These are phyloP conservation scores for Ramaria rubella DNA, from an alignment of 768 basidiomycete species.

Conservation along the genomic window DNA sequence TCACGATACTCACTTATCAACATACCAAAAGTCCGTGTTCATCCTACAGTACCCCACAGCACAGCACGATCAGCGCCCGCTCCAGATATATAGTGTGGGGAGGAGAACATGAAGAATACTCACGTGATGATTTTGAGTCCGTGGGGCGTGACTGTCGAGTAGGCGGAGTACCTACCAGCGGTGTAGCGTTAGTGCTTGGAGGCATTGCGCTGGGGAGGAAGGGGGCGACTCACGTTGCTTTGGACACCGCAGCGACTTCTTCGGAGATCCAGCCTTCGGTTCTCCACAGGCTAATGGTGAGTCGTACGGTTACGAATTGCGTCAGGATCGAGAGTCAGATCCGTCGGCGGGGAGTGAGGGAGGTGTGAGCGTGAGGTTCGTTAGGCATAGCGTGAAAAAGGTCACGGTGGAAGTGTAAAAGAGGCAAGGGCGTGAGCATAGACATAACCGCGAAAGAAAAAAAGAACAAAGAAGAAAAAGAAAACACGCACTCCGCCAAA, in stretches of 20 bases:
- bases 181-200: neutral
- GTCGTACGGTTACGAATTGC: too few relatives aligned
- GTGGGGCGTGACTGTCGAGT: constrained; percentile 16
- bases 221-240: neutral
- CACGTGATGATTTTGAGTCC: constrained; percentile 23
- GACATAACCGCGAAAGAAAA: neutral
- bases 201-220: neutral
- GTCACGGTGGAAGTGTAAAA: neutral
- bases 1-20: constrained; percentile 14
- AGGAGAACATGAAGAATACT: neutral
- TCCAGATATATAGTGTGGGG: neutral
- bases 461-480: too few relatives aligned
- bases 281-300: neutral
- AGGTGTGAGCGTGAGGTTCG: too few relatives aligned
- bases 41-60: too few relatives aligned
- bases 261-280: constrained; percentile 10
- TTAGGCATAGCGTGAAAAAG: too few relatives aligned
- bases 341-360: too few relatives aligned
- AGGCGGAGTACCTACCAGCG: constrained; percentile 17
- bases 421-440: neutral
- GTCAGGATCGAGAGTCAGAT: too few relatives aligned
- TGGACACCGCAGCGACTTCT: neutral
- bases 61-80: too few relatives aligned
- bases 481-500: constrained; percentile 5
- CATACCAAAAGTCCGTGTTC: constrained; percentile 26